Evolutionary conservation across 2,329 filamentous ascomycete species (phyloP).

Genomic region (Penicillium sp.): DNA sequence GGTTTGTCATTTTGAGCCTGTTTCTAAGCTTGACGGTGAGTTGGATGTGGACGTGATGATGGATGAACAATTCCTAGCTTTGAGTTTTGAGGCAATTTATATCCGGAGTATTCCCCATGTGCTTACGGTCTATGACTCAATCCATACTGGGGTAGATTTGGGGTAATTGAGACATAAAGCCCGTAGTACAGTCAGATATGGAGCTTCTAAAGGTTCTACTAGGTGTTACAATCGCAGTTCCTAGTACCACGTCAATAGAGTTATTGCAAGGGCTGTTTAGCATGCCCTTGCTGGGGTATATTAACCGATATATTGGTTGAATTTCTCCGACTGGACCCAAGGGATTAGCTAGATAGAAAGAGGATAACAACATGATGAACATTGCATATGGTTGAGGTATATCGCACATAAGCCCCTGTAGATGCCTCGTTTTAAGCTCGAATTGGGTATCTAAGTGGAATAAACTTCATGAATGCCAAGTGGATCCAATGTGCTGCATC

Average conservation of each 20-base stretch:
- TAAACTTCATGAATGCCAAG: neutral
- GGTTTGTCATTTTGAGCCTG: slow-evolving; percentile 10
- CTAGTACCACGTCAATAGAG: neutral
- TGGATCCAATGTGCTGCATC: neutral
- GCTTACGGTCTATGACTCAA: neutral
- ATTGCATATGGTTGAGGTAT: neutral
- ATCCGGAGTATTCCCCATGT: neutral
- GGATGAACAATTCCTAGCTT: neutral
- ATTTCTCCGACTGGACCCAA: no score
- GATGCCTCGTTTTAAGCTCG: neutral
- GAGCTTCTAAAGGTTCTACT: neutral
- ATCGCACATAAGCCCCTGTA: neutral
- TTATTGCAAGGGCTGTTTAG: neutral
- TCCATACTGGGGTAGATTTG: neutral
- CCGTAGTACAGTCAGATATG: neutral
- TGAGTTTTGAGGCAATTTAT: neutral
- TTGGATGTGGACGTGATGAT: neutral
- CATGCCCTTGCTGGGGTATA: neutral
- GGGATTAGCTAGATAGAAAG: neutral
- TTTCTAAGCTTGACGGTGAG: neutral
- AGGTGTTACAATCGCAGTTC: neutral
- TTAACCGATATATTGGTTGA: neutral
- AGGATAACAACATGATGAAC: neutral
- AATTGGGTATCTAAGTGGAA: neutral
- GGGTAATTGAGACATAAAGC: neutral